Conservation (phyloP, 495 filamentous ascomycete species). For the Thermothielavioides terrestris region DNA sequence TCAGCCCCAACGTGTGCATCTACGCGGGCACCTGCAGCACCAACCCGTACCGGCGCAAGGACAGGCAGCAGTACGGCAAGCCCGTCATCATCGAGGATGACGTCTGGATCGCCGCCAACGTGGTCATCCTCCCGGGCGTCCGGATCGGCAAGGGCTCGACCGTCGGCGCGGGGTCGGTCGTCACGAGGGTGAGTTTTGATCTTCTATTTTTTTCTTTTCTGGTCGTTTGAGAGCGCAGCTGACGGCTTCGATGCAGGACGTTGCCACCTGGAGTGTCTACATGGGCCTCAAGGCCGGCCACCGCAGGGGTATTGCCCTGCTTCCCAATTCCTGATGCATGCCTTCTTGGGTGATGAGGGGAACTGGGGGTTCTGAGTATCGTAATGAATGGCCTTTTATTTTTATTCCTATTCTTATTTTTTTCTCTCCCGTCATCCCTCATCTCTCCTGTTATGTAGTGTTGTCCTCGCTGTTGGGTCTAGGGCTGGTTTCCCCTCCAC, state of each 20-base stretch:
- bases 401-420: not conserved
- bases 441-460: not conserved
- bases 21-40: conserved; percentile 67
- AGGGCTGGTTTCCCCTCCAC: not conserved
- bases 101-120: conserved; percentile 61
- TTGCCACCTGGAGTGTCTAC: conserved; percentile 25
- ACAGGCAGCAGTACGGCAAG: conserved; percentile 61
- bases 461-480: not conserved
- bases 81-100: conserved; percentile 78
- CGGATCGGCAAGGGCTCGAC: conserved; percentile 71
- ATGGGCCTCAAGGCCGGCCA: conserved; percentile 24
- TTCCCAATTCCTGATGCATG: not conserved
- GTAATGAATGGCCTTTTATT: not conserved
- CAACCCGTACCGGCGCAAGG: conserved; percentile 66
- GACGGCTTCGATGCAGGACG: conserved; percentile 16
- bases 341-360: not conserved
- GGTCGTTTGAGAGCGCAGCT: not conserved
- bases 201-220: not conserved
- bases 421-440: no score
- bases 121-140: conserved; percentile 75
- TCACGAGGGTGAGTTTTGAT: conserved; percentile 61
- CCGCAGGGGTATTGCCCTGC: conserved; percentile 20
- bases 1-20: conserved; percentile 84
- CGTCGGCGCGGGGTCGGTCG: conserved; percentile 78
- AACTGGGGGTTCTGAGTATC: no score